phyloP scores from a whole-genome alignment of 2,329 filamentous ascomycete species.

The Fusarium sororula region DNA sequence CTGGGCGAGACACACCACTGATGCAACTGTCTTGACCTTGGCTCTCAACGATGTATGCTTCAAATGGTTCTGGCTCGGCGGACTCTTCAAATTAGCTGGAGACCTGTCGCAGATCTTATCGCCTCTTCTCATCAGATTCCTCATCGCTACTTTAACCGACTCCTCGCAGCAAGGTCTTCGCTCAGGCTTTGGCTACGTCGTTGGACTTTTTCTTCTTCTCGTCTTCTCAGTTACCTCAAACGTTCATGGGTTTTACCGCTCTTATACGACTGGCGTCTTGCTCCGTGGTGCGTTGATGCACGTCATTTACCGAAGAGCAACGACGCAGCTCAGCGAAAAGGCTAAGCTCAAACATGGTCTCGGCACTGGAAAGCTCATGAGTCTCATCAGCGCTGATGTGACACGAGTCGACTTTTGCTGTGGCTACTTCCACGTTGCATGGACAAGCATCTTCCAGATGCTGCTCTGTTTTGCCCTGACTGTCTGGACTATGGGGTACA shows the following conservation, averaged over 20 bases:
- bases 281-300: conserved; percentile 24
- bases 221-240: conserved; percentile 26
- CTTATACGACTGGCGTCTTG: conserved; percentile 3
- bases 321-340: conserved; percentile 14
- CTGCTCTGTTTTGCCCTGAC: conserved; percentile 42
- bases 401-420: conserved; percentile 46
- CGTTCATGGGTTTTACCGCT: conserved; percentile 23
- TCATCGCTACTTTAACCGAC: conserved; percentile 14
- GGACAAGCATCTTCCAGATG: conserved; percentile 47
- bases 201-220: conserved; percentile 3
- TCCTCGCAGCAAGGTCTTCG: conserved; percentile 13
- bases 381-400: conserved; percentile 46
- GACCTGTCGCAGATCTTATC: conserved; percentile 34
- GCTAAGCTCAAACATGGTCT: conserved; percentile 33
- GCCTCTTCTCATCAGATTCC: conserved; percentile 20
- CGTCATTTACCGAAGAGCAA: conserved; percentile 20
- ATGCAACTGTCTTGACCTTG: conserved; percentile 40
- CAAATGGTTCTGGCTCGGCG: conserved; percentile 44
- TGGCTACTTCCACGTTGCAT: conserved; percentile 44
- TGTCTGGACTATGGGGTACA: conserved; percentile 16
- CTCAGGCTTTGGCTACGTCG: conserved; percentile 18
- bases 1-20: conserved; percentile 38
- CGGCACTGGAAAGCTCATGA: conserved; percentile 44
- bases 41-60: conserved; percentile 46
- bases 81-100: conserved; percentile 40